Base-by-base conservation (phyloP, 2,329 filamentous ascomycete species). In the Fusarium scirpi region DNA sequence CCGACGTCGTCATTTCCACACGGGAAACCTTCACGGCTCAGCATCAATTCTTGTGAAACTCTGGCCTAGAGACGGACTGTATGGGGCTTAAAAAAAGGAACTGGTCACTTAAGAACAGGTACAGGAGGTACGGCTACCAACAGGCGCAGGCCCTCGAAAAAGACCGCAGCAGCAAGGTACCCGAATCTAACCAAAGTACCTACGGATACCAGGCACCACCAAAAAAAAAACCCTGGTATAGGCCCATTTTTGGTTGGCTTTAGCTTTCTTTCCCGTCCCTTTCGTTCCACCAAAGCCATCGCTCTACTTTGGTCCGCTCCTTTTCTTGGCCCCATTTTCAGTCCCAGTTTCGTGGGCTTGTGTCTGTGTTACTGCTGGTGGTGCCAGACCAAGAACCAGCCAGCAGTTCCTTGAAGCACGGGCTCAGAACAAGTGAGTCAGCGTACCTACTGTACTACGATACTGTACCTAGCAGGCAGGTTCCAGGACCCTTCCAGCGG, bases 1-100 rank as follows among this genome's bases (percentile, higher is more conserved):
- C 38, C 48, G 44, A 25, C 38, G 18, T 64, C 29, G 47, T 67
- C 59, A 65, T 69, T 53, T 69, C 65, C 65, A 65, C 54, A 60
- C 38, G 34, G 48, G 48, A 56, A 60, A 65, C 40, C 18, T 43
- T 68, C 44, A 18, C 53, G 48, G 48, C 24, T 60, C 25, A 43
- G 44, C 55, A 62, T 57, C 45, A 65, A 69, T 65, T 56, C 40
- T 43, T 60, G 49, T 69, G 66, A 69, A 69, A 69, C 66, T 69
- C 46, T 60, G 47, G 47, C 22, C 27, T 34, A 60, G 52, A 60
- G 46, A 44, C 32, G 34, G 46, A 40, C 48, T 46, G 38, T 8
- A 58, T 30, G 52, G 46, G 46, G 55, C 46, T 46, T 32, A 29
- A 57, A 49, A 25, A 46, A 47, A 56, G 43, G 29, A 20, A 56